Base-by-base conservation (phyloP, 225 moss, liverwort and hornwort species). In the Bryoerythrophyllum caledonicum region DNA sequence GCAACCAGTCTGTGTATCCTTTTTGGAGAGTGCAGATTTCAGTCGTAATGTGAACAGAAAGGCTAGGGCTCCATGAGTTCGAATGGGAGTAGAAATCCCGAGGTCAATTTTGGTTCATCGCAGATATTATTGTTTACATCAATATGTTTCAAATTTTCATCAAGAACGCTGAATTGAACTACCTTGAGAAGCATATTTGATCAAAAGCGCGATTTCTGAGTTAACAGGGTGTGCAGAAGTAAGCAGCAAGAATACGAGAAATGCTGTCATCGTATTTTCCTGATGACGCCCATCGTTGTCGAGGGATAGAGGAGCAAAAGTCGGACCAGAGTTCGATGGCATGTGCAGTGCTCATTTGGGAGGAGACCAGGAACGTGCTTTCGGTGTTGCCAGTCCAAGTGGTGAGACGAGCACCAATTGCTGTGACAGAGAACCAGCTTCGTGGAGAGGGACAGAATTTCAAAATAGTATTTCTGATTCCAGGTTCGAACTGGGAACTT, bases 401-500 rank as follows among this genome's bases (percentile, higher is more conserved):
- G 54, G 52, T 52, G n/a, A n/a, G n/a, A n/a, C n/a, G n/a, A n/a
- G n/a, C n/a, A 10, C 23, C 6, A 10, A 21, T 24, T 21, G 23
- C 0, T 23, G 24, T 56, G 54, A 54, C 6, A 3, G 7, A 56
- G 25, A 56, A 25, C 10, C 12, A 56, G 11, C 26, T 27, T 60
- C 19, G 8, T 2, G 15, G 9, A 0, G 4, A 8, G 19, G 8
- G 9, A 3, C 10, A 3, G 8, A 19, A 61, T 3, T 20, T 61
- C 20, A 10, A 20, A 20, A 35, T 0, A 2, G 8, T 6, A 2
- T 5, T 34, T 73, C 62, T 62, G 32, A 73, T 41, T 34, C 49
- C 30, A 59, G 73, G 73, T 28, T 73, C 49, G 62, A 63, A 51
- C 62, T 59, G n/a, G n/a, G n/a, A n/a, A n/a, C n/a, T n/a, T n/a